Conservation (phyloP, 805 yeast genomes). For the Hanseniaspora jakobsenii region DNA sequence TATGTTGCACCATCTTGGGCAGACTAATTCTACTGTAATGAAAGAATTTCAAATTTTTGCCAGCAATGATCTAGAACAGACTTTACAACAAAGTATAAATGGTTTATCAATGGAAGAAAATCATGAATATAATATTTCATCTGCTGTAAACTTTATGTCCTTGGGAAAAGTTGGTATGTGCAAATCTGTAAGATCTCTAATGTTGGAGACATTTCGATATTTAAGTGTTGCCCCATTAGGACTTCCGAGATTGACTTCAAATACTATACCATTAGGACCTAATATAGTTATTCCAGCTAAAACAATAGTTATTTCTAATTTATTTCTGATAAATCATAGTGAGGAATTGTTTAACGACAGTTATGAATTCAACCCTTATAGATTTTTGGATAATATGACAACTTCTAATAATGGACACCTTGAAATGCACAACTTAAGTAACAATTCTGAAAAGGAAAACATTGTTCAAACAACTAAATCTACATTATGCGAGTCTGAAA, state of each 20-base stretch:
- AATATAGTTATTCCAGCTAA: constrained; percentile 1
- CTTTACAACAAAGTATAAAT: background rate
- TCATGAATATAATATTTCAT: too few relatives aligned
- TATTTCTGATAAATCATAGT: constrained; percentile 8
- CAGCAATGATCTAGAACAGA: background rate
- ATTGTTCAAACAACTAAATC: too few relatives aligned
- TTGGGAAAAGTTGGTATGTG: constrained; percentile 1
- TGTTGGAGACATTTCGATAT: constrained; percentile 3
- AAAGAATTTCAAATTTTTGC: background rate
- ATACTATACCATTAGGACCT: background rate
- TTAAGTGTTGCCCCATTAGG: constrained; percentile 9
- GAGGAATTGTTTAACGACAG: background rate
- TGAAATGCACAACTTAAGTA: too few relatives aligned
- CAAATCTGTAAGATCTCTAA: background rate
- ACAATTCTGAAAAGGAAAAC: too few relatives aligned
- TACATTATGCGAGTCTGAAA: too few relatives aligned
- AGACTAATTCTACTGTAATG: background rate
- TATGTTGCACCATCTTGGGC: constrained; percentile 1
- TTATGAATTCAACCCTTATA: constrained; percentile 3
- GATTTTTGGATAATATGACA: constrained; percentile 1
- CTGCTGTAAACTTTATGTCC: too few relatives aligned
- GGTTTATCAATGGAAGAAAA: too few relatives aligned
- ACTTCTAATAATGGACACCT: too few relatives aligned
- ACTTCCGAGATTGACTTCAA: constrained; percentile 7
- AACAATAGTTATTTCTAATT: constrained; percentile 7